These are phyloP conservation scores for Trifolium repens DNA, from an alignment of 306 rosid species.

Conservation along the genomic window DNA sequence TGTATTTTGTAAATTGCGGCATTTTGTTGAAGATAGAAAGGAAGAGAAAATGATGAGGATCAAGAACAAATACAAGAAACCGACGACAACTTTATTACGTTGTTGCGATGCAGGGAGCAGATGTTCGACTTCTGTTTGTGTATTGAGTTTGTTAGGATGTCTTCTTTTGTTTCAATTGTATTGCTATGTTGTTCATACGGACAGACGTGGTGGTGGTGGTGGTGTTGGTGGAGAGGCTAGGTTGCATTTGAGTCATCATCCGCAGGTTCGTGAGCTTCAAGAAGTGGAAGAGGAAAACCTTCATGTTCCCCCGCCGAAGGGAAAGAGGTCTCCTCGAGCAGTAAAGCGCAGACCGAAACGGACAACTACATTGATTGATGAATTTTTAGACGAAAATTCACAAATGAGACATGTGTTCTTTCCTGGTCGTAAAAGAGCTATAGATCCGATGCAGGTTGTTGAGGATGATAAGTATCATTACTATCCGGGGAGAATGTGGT, in stretches of 20 bases:
- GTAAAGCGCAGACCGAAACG: slow-evolving; percentile 79
- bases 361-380: slow-evolving; percentile 78
- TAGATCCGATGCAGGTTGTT: slow-evolving; percentile 62
- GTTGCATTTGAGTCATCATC: slow-evolving; percentile 39
- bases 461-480: slow-evolving; percentile 71
- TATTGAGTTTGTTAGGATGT: slow-evolving; percentile 85
- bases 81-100: slow-evolving; percentile 69
- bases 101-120: slow-evolving; percentile 85
- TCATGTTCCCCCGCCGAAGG: slow-evolving; percentile 87
- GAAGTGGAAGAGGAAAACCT: slow-evolving; percentile 78
- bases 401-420: slow-evolving; percentile 79
- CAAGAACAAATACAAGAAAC: slow-evolving; percentile 84
- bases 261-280: slow-evolving; percentile 77
- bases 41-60: slow-evolving; percentile 89
- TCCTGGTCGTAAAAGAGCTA: slow-evolving; percentile 65
- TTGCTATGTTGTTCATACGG: slow-evolving; percentile 51
- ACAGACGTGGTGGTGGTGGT: slow-evolving; percentile 39
- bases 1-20: slow-evolving; percentile 75
- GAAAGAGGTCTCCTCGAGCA: slow-evolving; percentile 95
- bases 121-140: slow-evolving; percentile 56
- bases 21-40: slow-evolving; percentile 65
- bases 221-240: slow-evolving; percentile 19
- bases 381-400: slow-evolving; percentile 93
- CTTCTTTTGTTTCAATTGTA: slow-evolving; percentile 68
- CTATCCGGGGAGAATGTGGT: slow-evolving; percentile 89